phyloP scores from a whole-genome alignment of 306 rosid species.

The Cicer pinnatifidum region DNA sequence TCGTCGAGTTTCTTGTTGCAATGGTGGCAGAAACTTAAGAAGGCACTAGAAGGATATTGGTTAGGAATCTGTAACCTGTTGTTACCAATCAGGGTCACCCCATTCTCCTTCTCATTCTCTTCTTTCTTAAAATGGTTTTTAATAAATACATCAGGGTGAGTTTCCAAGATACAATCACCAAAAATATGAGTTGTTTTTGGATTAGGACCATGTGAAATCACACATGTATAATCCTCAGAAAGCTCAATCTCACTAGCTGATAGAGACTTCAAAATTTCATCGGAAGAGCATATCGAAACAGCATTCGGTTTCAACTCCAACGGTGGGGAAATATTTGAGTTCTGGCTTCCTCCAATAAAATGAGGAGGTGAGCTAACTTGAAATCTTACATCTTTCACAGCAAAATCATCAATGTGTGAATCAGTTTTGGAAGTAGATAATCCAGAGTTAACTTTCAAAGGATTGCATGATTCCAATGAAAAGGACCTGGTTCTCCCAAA shows the following conservation, averaged over 20 bases:
- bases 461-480: conserved; percentile 68
- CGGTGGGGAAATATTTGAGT: conserved; percentile 38
- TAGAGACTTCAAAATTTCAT: conserved; percentile 57
- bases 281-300: conserved; percentile 50
- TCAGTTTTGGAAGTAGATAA: conserved; percentile 37
- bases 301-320: conserved; percentile 47
- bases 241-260: conserved; percentile 79
- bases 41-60: conserved; percentile 58
- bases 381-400: conserved; percentile 46
- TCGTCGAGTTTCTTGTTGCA: conserved; percentile 79
- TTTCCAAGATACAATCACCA: conserved; percentile 82
- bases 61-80: conserved; percentile 38
- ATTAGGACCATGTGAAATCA: conserved; percentile 76
- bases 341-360: conserved; percentile 57
- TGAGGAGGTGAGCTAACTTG: conserved; percentile 54
- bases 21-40: conserved; percentile 73
- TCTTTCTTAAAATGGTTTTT: conserved; percentile 51
- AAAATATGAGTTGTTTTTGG: conserved; percentile 83
- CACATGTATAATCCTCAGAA: conserved; percentile 93
- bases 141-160: conserved; percentile 52
- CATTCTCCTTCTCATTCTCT: conserved; percentile 39
- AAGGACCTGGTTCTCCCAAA: conserved; percentile 59
- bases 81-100: conserved; percentile 8
- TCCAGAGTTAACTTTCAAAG: conserved; percentile 49
- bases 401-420: conserved; percentile 44